Evolutionary conservation across 2,329 filamentous ascomycete genomes (phyloP).

Genomic region (Botrytis elliptica): DNA sequence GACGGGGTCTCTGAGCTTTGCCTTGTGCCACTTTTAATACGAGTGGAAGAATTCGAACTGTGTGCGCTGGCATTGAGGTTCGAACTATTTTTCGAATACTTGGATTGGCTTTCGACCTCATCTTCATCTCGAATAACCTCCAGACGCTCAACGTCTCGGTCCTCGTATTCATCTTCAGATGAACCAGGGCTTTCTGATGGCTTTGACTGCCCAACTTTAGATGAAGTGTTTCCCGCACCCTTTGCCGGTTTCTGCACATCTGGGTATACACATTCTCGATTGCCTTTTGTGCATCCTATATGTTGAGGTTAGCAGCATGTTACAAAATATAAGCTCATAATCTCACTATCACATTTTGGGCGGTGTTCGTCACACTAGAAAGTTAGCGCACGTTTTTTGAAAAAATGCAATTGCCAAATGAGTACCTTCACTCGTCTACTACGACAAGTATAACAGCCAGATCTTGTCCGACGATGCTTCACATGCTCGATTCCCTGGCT

Average conservation of each 20-base stretch:
- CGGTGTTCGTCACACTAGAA: slow-evolving; percentile 85
- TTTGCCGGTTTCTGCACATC: slow-evolving; percentile 54
- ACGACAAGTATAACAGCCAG: slow-evolving; percentile 91
- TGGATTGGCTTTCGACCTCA: slow-evolving; percentile 38
- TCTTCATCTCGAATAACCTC: slow-evolving; percentile 57
- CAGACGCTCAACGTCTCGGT: slow-evolving; percentile 50
- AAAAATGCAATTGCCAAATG: not conserved
- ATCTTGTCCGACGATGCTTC: slow-evolving; percentile 90
- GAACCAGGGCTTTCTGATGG: slow-evolving; percentile 45
- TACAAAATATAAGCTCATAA: not conserved
- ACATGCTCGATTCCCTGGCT: slow-evolving; percentile 47
- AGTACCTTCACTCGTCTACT: slow-evolving; percentile 78
- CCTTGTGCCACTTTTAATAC: slow-evolving; percentile 42
- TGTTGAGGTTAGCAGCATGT: slow-evolving; percentile 30
- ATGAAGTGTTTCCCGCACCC: slow-evolving; percentile 25
- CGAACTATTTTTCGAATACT: slow-evolving; percentile 21
- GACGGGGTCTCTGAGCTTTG: slow-evolving; percentile 55
- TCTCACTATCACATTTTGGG: slow-evolving; percentile 77
- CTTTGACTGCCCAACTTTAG: slow-evolving; percentile 41
- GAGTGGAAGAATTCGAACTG: slow-evolving; percentile 42
- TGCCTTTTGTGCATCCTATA: slow-evolving; percentile 84
- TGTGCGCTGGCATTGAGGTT: not conserved
- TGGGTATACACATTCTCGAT: slow-evolving; percentile 86
- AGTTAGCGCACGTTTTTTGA: slow-evolving; percentile 31
- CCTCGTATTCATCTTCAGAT: slow-evolving; percentile 52